These are phyloP conservation scores for Vaccinium myrtillus DNA, from an alignment of 148 eudicot genomes.

Conservation along the genomic window DNA sequence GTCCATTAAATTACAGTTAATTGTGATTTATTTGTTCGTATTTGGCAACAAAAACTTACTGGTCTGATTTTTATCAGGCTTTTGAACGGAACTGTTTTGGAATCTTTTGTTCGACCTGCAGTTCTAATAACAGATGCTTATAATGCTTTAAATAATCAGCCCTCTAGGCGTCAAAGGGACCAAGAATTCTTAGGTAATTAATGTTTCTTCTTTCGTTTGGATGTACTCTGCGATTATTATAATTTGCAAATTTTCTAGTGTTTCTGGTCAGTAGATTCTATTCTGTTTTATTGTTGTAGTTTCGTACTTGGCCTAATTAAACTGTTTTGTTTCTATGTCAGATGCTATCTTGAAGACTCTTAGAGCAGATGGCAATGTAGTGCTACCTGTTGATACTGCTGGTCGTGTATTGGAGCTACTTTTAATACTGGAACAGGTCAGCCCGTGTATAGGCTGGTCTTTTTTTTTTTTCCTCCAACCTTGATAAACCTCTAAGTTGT, in stretches of 20 bases:
- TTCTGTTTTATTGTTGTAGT: neutral
- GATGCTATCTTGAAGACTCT: slow-evolving; percentile 71
- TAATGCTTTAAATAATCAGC: slow-evolving; percentile 89
- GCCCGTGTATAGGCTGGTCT: neutral
- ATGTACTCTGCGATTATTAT: neutral
- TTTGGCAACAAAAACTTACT: slow-evolving; percentile 14
- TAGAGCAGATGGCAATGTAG: slow-evolving; percentile 74
- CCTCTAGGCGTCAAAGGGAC: slow-evolving; percentile 90
- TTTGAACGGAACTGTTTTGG: slow-evolving; percentile 93
- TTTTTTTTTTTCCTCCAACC: neutral
- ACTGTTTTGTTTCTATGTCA: slow-evolving; percentile 22
- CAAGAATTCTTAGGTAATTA: slow-evolving; percentile 78
- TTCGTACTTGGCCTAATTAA: neutral
- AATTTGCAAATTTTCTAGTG: neutral
- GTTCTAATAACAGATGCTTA: slow-evolving; percentile 96
- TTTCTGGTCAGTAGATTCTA: neutral
- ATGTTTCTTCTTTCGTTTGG: neutral
- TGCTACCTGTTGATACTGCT: slow-evolving; percentile 95
- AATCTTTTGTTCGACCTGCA: slow-evolving; percentile 91
- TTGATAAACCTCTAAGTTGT: slow-evolving; percentile 1
- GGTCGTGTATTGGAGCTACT: slow-evolving; percentile 87
- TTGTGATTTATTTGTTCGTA: neutral
- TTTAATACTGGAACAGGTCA: slow-evolving; percentile 84
- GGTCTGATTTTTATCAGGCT: slow-evolving; percentile 54
- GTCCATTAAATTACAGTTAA: neutral